Evolutionary conservation across 2,329 filamentous ascomycete species (phyloP), one percentile per base, ranked within the genome.

Genomic region (Exophiala sp.): DNA sequence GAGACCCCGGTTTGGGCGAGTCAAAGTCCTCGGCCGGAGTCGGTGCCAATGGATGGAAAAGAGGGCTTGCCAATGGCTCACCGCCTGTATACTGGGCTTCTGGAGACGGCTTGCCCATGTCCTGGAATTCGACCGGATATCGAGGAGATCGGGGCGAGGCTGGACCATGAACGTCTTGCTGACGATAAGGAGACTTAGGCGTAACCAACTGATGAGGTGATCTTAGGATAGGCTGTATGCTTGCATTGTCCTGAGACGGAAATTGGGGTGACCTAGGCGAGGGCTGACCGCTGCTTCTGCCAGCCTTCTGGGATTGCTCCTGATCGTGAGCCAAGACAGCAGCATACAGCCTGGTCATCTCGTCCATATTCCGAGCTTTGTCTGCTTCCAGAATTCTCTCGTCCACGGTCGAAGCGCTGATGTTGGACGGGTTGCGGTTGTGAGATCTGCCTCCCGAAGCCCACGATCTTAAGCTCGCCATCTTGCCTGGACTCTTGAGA

Each of bases 261-360:
- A 46, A 47, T 18, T 45, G 50, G 14, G 57, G 50, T 22, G 51
- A 50, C 38, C 52, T 48, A 11, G 58, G 58, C n/a, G 56, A 55
- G 14, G 52, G 49, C 34, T 53, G 54, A 11, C 45, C 45, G 43
- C 55, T 59, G 39, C 48, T 56, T 10, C 48, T 49, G 39, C n/a
- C n/a, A n/a, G 51, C 47, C 19, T 50, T 52, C 22, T 48, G 35
- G 11, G 48, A 43, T 44, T 73, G 76, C 56, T 72, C 70, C 39
- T 74, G 76, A 57, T 96, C 90, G 61, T 95, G 86, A 66, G 89
- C 88, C 82, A 95, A 85, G 57, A 95, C 90, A 59, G 89, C 85
- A 55, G 83, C 88, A 70, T 96, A 97, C 66, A 97, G 82, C 61
- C 87, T 82, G 67, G 95, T 89, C 68, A 96, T 82, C 66, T 95